Conservation (phyloP, 2,329 filamentous ascomycete species). For the Coniochaeta prunicola region DNA sequence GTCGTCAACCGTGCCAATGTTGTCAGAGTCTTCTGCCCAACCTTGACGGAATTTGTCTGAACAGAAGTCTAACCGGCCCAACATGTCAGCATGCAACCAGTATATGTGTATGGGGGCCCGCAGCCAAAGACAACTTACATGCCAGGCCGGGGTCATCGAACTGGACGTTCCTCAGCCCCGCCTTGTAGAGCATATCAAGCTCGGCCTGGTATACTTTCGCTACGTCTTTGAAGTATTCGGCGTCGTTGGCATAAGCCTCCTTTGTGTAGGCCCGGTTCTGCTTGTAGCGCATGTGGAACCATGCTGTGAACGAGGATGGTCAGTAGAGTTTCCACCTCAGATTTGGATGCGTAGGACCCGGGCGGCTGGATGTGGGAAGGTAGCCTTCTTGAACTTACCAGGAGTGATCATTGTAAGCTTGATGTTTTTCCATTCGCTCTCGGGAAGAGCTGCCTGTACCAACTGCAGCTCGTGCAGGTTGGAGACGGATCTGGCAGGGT, state of each 20-base stretch:
- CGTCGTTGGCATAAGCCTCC: slow-evolving; percentile 47
- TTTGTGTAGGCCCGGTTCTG: slow-evolving; percentile 48
- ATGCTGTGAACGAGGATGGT: slow-evolving; percentile 29
- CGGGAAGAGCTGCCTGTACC: slow-evolving; percentile 36
- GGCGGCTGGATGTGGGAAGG: background rate
- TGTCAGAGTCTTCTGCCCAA: slow-evolving; percentile 60
- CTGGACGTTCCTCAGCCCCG: slow-evolving; percentile 58
- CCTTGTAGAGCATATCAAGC: slow-evolving; percentile 52
- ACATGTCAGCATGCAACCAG: background rate
- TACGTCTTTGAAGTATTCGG: slow-evolving; percentile 58
- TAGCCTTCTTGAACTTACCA: background rate
- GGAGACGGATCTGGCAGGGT: slow-evolving; percentile 30
- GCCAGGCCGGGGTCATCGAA: slow-evolving; percentile 62
- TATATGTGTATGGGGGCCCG: background rate
- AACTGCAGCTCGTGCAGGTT: slow-evolving; percentile 44
- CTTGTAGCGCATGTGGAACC: slow-evolving; percentile 48
- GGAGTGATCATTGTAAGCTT: slow-evolving; percentile 46
- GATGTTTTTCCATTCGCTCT: slow-evolving; percentile 41
- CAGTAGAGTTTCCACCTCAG: background rate
- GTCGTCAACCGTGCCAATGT: slow-evolving; percentile 60
- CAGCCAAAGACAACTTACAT: slow-evolving; percentile 36
- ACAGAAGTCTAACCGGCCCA: slow-evolving; percentile 54
- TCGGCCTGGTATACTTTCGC: slow-evolving; percentile 60
- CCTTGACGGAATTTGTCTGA: slow-evolving; percentile 63
- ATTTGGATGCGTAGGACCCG: background rate